Conservation (phyloP, 805 yeast genomes). For the Starmerella davenportii region DNA sequence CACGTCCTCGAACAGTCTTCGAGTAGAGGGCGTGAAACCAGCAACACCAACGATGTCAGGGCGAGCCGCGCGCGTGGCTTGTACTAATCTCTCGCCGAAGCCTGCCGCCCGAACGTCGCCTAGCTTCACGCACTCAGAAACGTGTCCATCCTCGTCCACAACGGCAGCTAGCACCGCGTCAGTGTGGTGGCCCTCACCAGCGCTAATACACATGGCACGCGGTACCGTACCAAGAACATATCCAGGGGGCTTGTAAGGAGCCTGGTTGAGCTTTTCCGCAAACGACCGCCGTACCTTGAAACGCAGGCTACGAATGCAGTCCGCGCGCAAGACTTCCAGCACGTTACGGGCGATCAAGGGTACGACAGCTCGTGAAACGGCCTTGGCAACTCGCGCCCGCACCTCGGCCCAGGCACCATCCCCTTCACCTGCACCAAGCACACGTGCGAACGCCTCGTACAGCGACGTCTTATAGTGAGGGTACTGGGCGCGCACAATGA, state of each 20-base stretch:
- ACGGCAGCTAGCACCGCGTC: conserved; percentile 77
- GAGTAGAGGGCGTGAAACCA: conserved; percentile 64
- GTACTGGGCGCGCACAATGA: conserved; percentile 43
- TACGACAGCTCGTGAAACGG: conserved; percentile 50
- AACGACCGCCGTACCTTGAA: conserved; percentile 54
- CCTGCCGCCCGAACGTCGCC: conserved; percentile 49
- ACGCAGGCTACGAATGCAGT: conserved; percentile 53
- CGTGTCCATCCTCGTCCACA: conserved; percentile 63
- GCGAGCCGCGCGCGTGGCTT: conserved; percentile 40
- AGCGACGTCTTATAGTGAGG: conserved; percentile 28
- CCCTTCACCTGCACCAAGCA: conserved; percentile 26
- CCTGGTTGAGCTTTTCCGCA: conserved; percentile 65
- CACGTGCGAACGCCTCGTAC: conserved; percentile 24
- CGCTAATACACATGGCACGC: conserved; percentile 59
- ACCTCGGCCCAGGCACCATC: conserved; percentile 67
- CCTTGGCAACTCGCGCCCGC: conserved; percentile 46
- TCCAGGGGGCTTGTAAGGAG: conserved; percentile 74
- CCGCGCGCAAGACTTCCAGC: conserved; percentile 63
- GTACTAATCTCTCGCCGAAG: conserved; percentile 46
- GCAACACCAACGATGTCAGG: conserved; percentile 89
- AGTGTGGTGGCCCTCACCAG: conserved; percentile 68
- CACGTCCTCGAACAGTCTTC: conserved; percentile 37
- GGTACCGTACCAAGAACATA: conserved; percentile 70
- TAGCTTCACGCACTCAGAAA: conserved; percentile 59
- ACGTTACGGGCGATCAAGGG: conserved; percentile 55